A percentile compares a stretch with the other conserved stretches of the same genome.
phyloP scores from a whole-genome alignment of 2,329 filamentous ascomycete species.

The Penicillium sp. region DNA sequence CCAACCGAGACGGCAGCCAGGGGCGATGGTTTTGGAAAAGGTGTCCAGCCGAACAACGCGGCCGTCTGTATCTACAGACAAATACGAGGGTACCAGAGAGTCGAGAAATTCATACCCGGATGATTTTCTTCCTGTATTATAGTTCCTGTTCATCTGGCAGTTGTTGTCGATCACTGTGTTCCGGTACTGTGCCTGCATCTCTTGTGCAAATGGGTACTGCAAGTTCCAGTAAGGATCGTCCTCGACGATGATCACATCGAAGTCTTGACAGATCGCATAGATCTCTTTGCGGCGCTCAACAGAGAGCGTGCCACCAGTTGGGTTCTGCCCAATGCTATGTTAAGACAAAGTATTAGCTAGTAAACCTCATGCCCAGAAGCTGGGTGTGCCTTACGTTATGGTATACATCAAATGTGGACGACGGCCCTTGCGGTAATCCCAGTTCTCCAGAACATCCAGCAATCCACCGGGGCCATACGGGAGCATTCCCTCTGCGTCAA shows the following conservation, averaged over 20 bases:
- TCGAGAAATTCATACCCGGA: conserved; percentile 80
- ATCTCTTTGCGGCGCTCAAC: conserved; percentile 75
- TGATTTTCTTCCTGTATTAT: conserved; percentile 53
- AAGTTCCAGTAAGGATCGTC: conserved; percentile 97
- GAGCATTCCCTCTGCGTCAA: conserved; percentile 82
- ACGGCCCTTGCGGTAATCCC: conserved; percentile 75
- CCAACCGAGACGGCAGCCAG: conserved; percentile 89
- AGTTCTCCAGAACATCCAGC: conserved; percentile 77
- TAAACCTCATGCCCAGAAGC: background rate
- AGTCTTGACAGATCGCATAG: conserved; percentile 79
- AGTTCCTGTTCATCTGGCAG: conserved; percentile 42
- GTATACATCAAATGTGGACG: conserved; percentile 87
- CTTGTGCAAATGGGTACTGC: conserved; percentile 76
- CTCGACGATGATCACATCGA: conserved; percentile 89
- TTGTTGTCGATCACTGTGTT: conserved; percentile 33
- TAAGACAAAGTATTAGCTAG: conserved; percentile 31
- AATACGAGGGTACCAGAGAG: conserved; percentile 79
- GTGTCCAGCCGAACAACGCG: conserved; percentile 89
- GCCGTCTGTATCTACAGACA: conserved; percentile 81
- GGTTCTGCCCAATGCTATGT: conserved; percentile 82
- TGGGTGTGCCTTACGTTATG: conserved; percentile 68
- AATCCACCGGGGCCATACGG: conserved; percentile 74
- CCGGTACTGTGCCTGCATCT: conserved; percentile 40
- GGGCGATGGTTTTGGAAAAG: conserved; percentile 91
- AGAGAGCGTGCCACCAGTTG: conserved; percentile 76